These are phyloP conservation scores for Rhizomucor miehei DNA, from an alignment of 371 early-diverging fungal species.

Conservation along the genomic window DNA sequence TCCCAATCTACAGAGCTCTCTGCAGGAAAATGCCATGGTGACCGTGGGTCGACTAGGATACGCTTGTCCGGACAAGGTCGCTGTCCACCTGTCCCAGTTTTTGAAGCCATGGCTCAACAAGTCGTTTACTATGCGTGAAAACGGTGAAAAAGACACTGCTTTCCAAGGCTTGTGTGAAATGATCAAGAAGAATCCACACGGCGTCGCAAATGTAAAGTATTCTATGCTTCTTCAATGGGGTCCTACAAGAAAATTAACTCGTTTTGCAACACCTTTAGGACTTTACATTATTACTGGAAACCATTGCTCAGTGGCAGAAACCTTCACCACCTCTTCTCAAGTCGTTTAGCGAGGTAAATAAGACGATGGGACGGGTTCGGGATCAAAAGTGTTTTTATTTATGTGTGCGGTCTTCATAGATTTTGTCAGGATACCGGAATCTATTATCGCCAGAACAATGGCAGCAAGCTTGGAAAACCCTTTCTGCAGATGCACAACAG, in stretches of 20 bases:
- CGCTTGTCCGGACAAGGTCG: constrained; percentile 68
- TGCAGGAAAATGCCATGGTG: constrained; percentile 89
- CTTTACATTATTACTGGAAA: constrained; percentile 66
- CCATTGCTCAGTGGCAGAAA: constrained; percentile 66
- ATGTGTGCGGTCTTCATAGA: constrained; percentile 28
- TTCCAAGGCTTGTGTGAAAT: constrained; percentile 87
- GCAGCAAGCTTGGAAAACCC: constrained; percentile 49
- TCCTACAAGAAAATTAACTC: neutral
- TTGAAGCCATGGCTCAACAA: constrained; percentile 68
- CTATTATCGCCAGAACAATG: constrained; percentile 60
- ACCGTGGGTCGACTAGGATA: constrained; percentile 89
- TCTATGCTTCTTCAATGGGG: neutral
- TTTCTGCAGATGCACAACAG: constrained; percentile 9
- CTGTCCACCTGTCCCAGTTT: constrained; percentile 67
- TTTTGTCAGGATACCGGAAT: constrained; percentile 63
- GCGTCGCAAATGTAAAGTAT: constrained; percentile 52
- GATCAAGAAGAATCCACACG: constrained; percentile 78
- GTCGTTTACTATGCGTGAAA: constrained; percentile 69
- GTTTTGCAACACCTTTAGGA: neutral
- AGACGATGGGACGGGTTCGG: neutral
- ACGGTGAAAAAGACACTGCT: constrained; percentile 89
- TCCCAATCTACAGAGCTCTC: constrained; percentile 49
- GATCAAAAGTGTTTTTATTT: neutral
- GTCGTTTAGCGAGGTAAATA: constrained; percentile 58
- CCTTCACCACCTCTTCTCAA: constrained; percentile 59